Evolutionary conservation across 2,329 filamentous ascomycete genomes (phyloP), one percentile per base, ranked within the genome.

Genomic region (Trichoderma guizhouense): DNA sequence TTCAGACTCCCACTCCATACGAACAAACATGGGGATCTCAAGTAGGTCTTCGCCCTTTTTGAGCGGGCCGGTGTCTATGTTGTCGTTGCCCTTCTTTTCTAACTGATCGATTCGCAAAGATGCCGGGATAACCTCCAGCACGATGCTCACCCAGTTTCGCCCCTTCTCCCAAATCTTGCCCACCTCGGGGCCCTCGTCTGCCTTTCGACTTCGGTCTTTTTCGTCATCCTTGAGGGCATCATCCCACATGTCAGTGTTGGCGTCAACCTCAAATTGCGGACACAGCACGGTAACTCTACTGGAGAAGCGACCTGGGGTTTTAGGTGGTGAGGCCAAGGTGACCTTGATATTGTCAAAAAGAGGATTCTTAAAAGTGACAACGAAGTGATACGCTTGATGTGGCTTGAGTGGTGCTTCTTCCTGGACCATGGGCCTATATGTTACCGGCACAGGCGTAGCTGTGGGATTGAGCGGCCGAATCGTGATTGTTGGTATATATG

Each of bases 101-200:
- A 82, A 78, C 39, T 79, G 77, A 36, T 85, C 83, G 1, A 83
- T 75, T 47, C 81, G 80, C 26, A 90, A 79, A 58, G 85, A 86
- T 0, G 89, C 85, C 2, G 95, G 89, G 0, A 98, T 89, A 15
- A 99, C 92, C 80, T 99, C 96, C 30, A 99, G 86, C 24, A 98
- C 93, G 12, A 99, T 93, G 75, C 91, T 96, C 18, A 96, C 96
- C 93, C 95, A 98, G 80, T 98, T 99, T 43, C 95, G 87, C 0
- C 95, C 95, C 69, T 91, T 89, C 74, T 98, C 95, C 93, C 94
- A 99, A n/a, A 98, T 91, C 82, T 98, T 98, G 67, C 95, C 96
- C 0, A 93, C 93, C 81, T 97, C 94, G 18, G 93, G 89, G 63
- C 89, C 87, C 72, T 81, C 83, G 77, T 83, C 84, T 77, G 79